Evolutionary conservation across 495 filamentous ascomycete genomes (phyloP).

Genomic region (Chaetomidium leptoderma): DNA sequence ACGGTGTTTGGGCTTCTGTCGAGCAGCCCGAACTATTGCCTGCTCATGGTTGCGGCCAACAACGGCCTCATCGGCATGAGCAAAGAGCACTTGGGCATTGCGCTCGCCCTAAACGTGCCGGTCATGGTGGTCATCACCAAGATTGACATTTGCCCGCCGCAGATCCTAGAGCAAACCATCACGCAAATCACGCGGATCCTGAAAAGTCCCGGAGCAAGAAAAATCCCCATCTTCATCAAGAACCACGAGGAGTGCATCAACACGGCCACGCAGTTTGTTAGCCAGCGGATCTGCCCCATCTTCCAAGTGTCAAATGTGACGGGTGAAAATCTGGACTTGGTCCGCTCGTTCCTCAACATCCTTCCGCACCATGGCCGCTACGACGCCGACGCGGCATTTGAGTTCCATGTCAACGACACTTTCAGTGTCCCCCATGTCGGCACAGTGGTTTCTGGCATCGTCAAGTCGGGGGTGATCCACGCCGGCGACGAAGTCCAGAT

Average conservation of each 20-base stretch:
- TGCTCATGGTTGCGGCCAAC: conserved; percentile 98
- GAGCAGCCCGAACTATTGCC: conserved; percentile 94
- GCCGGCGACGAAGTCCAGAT: conserved; percentile 84
- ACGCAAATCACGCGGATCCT: conserved; percentile 87
- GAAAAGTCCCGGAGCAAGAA: conserved; percentile 87
- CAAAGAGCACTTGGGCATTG: conserved; percentile 95
- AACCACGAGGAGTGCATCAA: conserved; percentile 86
- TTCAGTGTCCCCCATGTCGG: conserved; percentile 99
- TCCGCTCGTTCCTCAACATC: conserved; percentile 91
- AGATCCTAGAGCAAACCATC: conserved; percentile 91
- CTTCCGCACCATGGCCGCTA: conserved; percentile 94
- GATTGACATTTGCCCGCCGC: conserved; percentile 96
- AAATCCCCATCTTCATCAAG: conserved; percentile 98
- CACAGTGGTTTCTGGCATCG: conserved; percentile 91
- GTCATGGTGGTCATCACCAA: conserved; percentile 99
- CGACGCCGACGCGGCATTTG: conserved; percentile 79
- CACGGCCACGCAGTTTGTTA: conserved; percentile 94
- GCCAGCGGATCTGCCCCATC: conserved; percentile 90
- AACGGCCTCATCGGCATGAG: conserved; percentile 97
- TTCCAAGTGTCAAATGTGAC: conserved; percentile 99
- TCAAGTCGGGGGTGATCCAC: conserved; percentile 84
- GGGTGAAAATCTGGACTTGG: conserved; percentile 71
- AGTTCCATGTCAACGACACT: conserved; percentile 95
- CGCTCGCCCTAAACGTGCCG: conserved; percentile 89
- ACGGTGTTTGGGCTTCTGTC: conserved; percentile 94